Base-by-base conservation (phyloP, 1,284 basidiomycete species). In the Boletus smithii region DNA sequence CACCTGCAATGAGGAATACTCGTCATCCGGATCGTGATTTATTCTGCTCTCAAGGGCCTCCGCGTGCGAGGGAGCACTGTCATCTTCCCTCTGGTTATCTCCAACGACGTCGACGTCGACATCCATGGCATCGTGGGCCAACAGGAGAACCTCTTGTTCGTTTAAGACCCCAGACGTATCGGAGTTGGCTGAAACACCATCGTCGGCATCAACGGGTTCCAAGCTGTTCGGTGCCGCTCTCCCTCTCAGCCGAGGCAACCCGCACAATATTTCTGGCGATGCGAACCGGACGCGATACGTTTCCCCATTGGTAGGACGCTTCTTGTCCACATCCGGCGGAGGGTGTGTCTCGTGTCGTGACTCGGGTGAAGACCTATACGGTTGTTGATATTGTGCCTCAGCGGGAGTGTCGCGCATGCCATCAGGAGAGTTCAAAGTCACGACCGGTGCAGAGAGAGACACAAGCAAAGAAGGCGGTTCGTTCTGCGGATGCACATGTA, bases 401-500 rank as follows among this genome's bases (percentile, higher is more conserved):
- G 63, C 53, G 4, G 63, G 60, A 3, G 63, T 63, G 18, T 63
- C 60, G 20, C 62, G 60, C 6, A 30, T 44, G 13, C 45, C 35
- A 8, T 57, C 52, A 3, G 59, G 24, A 31, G 61, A 46, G 3
- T 32, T 8, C 10, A 33, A 44, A 17, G 48, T 41, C 22, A 23
- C 52, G 26, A 29, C 30, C 3, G 59, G 48, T 10, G 43, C 47
- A 23, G 59, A 14, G 5, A 50, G 29, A 22, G 62, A 18, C 0
- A 20, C 8, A 2, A 42, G 14, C 2, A 51, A 8, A 3, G 49
- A 50, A 16, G 49, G 49, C 1, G 23, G 1, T 35, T 58, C 58
- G 10, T 62, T 66, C 32, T 52, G 64, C 5, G 52, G 59, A 49
- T 62, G 62, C 1, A 67, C 57, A 32, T 60, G 62, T 7, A 67